These are phyloP conservation scores for Rhizopogon salebrosus DNA, from an alignment of 768 basidiomycete genomes.

Conservation along the genomic window DNA sequence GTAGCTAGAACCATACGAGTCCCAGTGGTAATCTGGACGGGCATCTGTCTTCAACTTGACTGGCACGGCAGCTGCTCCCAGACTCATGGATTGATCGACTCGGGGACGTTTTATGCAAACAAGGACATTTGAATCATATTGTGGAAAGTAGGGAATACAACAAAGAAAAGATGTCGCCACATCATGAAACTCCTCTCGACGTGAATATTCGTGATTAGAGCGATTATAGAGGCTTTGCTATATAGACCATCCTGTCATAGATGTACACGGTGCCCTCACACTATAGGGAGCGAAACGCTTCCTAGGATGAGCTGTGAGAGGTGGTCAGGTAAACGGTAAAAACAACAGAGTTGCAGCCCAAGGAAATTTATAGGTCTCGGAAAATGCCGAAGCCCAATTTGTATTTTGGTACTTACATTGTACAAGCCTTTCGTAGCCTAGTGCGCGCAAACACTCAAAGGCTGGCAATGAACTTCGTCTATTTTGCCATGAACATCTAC, in stretches of 20 bases:
- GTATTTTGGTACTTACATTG: too few species aligned
- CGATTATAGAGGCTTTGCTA: conserved; percentile 70
- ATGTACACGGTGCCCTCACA: conserved; percentile 35
- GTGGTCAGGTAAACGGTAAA: conserved; percentile 39
- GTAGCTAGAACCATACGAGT: too few species aligned
- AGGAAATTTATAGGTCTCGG: neutral
- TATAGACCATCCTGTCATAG: conserved; percentile 44
- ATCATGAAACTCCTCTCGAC: conserved; percentile 85
- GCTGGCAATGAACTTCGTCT: neutral
- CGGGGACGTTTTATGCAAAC: too few species aligned
- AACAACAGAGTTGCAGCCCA: neutral
- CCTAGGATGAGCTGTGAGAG: conserved; percentile 41
- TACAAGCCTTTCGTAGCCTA: too few species aligned
- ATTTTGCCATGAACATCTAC: conserved; percentile 6
- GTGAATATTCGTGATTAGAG: conserved; percentile 67
- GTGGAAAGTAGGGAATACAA: neutral
- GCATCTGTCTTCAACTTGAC: too few species aligned
- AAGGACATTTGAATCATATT: too few species aligned
- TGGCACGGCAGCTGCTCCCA: too few species aligned
- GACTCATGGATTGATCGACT: too few species aligned
- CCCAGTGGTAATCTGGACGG: too few species aligned
- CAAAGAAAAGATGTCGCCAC: conserved; percentile 49
- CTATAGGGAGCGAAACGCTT: conserved; percentile 59
- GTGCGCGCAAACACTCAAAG: too few species aligned
- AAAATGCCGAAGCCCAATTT: neutral